Base-by-base conservation (phyloP, 352 stramenopile species). In the Globisporangium yorkense region DNA sequence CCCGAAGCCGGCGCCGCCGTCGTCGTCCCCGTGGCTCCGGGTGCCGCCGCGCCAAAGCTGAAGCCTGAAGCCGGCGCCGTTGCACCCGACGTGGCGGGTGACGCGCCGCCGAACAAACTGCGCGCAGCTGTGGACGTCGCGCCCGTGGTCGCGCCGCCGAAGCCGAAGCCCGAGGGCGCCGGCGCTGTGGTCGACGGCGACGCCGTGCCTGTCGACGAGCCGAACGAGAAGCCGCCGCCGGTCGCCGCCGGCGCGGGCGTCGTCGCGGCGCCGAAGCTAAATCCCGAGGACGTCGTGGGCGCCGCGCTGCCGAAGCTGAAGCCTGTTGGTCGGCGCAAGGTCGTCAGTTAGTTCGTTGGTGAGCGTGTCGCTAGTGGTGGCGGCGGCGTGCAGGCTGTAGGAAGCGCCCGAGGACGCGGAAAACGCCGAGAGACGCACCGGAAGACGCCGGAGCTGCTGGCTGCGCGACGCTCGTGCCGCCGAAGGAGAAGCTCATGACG, bases 261-360 rank as follows among this genome's bases (percentile, higher is more conserved):
- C 2, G 66, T 56, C 21, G 50, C 41, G 8, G 52, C 47, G 13
- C 59, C 58, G 31, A 70, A 70, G 39, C 29, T 63, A 21, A 74
- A 71, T 18, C 61, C 61, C 2, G 57, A 54, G 9, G 49, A 44
- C 54, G 20, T 27, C 43, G 3, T 44, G 10, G 64, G 43, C 16
- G 74, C 51, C 13, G 74, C 67, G 44, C 27, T 48, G 45, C 71
- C 63, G 40, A 84, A 84, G 40, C 61, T 78, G 48, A 84, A 84
- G 57, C 67, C 61, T 70, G 67, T 63, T 13, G 33, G 6, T 8
- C 2, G 15, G 13, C 12, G 47, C 24, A 27, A 27, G 24, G 24
- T 27, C 24, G 24, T 27, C 24, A 27, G 24, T 27, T 27, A 27
- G 24, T 27, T 27, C 24, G 24, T 27, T 27, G 24, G 24, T 27